These are phyloP conservation scores for Penicillium brasilianum DNA, from an alignment of 2,329 filamentous ascomycete genomes.

Conservation along the genomic window DNA sequence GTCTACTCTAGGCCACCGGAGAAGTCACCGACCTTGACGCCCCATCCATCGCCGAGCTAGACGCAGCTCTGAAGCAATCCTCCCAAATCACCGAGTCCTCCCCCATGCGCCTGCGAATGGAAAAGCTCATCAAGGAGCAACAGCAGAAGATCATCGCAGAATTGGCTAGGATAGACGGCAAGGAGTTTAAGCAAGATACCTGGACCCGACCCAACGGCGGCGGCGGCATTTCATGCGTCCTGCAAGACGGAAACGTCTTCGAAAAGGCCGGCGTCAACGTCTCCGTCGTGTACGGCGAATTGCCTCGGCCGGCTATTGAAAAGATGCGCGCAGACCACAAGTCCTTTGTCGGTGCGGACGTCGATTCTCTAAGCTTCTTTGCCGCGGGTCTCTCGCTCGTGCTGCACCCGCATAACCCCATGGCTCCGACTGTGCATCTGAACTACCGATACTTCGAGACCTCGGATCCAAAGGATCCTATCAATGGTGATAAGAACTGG, in stretches of 20 bases:
- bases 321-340: constrained; percentile 97
- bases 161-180: constrained; percentile 82
- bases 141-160: constrained; percentile 85
- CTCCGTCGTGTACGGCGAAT: constrained; percentile 88
- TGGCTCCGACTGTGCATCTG: constrained; percentile 95
- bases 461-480: constrained; percentile 76
- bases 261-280: constrained; percentile 97
- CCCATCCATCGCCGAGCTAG: constrained; percentile 80
- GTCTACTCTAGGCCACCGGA: constrained; percentile 38
- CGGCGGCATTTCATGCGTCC: constrained; percentile 89
- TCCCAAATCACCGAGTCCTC: constrained; percentile 75
- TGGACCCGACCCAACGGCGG: constrained; percentile 89
- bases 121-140: constrained; percentile 91
- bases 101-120: constrained; percentile 97
- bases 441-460: constrained; percentile 99
- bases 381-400: constrained; percentile 92
- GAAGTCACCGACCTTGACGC: constrained; percentile 46
- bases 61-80: constrained; percentile 79
- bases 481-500: constrained; percentile 74
- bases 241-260: constrained; percentile 96
- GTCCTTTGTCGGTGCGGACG: constrained; percentile 74
- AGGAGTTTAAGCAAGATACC: constrained; percentile 78
- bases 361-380: constrained; percentile 91
- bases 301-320: constrained; percentile 83
- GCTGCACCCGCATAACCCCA: constrained; percentile 90